Evolutionary conservation across 2,329 filamentous ascomycete genomes (phyloP), one percentile per base, ranked within the genome.

Genomic region (Akanthomyces dipterigenus): DNA sequence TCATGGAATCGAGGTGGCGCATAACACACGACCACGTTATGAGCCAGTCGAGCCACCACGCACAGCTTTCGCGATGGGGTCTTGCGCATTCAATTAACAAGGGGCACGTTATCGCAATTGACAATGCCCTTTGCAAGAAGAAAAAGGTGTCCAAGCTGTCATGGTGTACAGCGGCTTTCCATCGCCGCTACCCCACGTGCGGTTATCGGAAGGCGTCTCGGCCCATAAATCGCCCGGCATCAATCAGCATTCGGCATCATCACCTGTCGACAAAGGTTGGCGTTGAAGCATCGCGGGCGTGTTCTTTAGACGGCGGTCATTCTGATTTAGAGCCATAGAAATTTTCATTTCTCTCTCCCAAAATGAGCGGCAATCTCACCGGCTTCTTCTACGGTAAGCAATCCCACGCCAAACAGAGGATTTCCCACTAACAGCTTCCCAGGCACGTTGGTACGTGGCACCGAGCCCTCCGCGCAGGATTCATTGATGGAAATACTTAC

Each of bases 381-480:
- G 81, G 78, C 26, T 86, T 86, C 70, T 85, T 86, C 69, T 86
- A 86, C 62, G 83, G 83, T 82, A 66, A 64, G 72, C 5, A 63
- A 43, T 4, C 61, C n/a, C 9, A 43, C 8, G 20, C 43, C 57
- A 45, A 24, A 56, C 28, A 14, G 28, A 26, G 34, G 18, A 22
- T 4, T 9, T 59, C 65, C 54, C 64, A 54, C 43, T 60, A 51
- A 34, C 51, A 42, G 3, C 3, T 11, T 5, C 9, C 22, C 43
- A 71, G 75, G 75, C 62, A 76, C 74, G 34, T 65, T 77, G 69
- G 74, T 76, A 69, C 45, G 65, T 48, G 50, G 5, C 42, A 3
- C 26, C 40, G 45, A 48, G 22, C n/a, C n/a, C n/a, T n/a, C n/a
- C n/a, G n/a, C n/a, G n/a, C n/a, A n/a, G n/a, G n/a, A n/a, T n/a